Percentiles rank a stretch among this genome's conserved stretches.
These are phyloP conservation scores for Thermothelomyces thermophilus DNA, from an alignment of 2,329 filamentous ascomycete species.

Conservation along the genomic window DNA sequence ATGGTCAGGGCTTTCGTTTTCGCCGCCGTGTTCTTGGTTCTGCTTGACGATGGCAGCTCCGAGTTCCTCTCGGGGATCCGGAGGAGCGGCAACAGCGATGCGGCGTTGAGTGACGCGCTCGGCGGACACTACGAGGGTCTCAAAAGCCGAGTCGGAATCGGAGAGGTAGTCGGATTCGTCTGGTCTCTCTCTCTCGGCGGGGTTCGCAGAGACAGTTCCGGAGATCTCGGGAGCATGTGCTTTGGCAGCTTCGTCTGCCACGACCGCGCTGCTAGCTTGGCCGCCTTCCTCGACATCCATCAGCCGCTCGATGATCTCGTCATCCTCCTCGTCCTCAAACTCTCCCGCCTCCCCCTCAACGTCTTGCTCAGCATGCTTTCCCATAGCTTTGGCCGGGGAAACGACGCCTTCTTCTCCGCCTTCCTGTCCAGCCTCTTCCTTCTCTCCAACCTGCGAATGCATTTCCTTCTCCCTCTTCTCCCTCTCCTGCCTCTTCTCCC, in stretches of 20 bases:
- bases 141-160: conserved; percentile 26
- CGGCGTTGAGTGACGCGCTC: conserved; percentile 15
- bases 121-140: conserved; percentile 15
- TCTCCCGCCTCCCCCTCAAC: background rate
- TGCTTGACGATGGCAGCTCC: conserved; percentile 7
- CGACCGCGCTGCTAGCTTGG: background rate
- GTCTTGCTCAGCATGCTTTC: background rate
- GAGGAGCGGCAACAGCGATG: background rate
- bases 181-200: conserved; percentile 19
- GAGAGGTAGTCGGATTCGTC: conserved; percentile 7
- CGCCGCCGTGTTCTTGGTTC: background rate
- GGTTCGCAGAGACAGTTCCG: too few species aligned
- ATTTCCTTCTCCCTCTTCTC: background rate
- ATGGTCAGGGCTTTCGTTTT: background rate
- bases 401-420: background rate
- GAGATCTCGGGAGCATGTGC: background rate
- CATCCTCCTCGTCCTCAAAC: background rate
- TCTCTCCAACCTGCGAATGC: background rate
- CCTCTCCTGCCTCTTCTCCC: background rate
- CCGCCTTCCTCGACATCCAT: background rate
- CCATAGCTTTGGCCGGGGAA: background rate
- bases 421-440: background rate
- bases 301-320: background rate
- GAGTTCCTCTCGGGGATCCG: background rate
- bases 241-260: background rate